A percentile compares a stretch with the other conserved stretches of the same genome.
phyloP scores from a whole-genome alignment of 1,139 yeast genomes.

The Blastobotrys persicus region DNA sequence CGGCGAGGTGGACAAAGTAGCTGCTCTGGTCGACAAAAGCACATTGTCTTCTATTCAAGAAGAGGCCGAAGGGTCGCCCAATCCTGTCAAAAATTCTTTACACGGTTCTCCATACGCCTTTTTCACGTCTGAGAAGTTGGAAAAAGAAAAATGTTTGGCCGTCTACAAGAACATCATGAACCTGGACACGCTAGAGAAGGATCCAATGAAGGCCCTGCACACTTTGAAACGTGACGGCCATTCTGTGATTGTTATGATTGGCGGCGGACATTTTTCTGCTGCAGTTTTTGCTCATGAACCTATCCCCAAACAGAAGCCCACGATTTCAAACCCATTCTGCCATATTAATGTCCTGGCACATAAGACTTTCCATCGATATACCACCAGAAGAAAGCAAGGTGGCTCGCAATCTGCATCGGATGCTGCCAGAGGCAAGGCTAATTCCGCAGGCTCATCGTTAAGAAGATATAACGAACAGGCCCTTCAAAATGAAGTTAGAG shows the following conservation, averaged over 20 bases:
- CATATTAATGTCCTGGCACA: constrained; percentile 53
- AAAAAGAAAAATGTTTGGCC: constrained; percentile 55
- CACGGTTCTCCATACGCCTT: constrained; percentile 57
- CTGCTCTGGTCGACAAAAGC: constrained; percentile 21
- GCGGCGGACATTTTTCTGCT: constrained; percentile 98
- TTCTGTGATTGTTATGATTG: constrained; percentile 87
- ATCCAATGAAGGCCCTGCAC: constrained; percentile 46
- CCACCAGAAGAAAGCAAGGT: constrained; percentile 96
- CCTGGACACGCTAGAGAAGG: constrained; percentile 43
- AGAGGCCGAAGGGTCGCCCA: constrained; percentile 35
- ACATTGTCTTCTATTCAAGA: constrained; percentile 18
- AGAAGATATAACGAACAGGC: constrained; percentile 90
- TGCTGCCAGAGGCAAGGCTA: constrained; percentile 90
- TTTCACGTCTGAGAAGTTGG: constrained; percentile 50
- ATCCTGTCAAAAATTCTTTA: constrained; percentile 21
- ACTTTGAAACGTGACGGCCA: constrained; percentile 38
- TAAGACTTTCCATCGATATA: constrained; percentile 90
- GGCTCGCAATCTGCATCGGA: constrained; percentile 95
- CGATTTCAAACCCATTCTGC: constrained; percentile 46
- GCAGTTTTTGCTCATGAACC: constrained; percentile 80
- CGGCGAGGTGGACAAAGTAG: constrained; percentile 17
- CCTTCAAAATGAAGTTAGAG: constrained; percentile 70
- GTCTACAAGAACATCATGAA: constrained; percentile 65
- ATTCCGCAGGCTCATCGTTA: constrained; percentile 89
- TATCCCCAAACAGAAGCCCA: constrained; percentile 47